A percentile compares a stretch with the other conserved stretches of the same genome.
These are phyloP conservation scores for Acidomyces sp. DNA, from an alignment of 495 filamentous ascomycete genomes.

Conservation along the genomic window DNA sequence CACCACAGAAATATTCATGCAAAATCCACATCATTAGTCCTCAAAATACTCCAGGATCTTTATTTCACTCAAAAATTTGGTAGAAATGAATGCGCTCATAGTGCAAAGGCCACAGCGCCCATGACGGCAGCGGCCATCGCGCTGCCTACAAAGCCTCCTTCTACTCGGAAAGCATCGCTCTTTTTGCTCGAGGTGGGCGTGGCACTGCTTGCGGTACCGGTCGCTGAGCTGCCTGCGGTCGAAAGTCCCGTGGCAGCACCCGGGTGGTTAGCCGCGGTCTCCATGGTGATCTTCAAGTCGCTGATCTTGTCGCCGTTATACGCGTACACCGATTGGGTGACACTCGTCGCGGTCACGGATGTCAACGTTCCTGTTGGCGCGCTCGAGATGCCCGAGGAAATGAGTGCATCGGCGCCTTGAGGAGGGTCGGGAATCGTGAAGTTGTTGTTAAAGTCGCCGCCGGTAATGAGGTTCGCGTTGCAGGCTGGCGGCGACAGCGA, in stretches of 20 bases:
- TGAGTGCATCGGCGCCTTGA: conserved; percentile 39
- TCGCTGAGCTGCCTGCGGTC: neutral
- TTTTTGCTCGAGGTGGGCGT: conserved; percentile 2
- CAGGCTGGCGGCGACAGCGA: conserved; percentile 45
- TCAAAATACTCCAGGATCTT: no score
- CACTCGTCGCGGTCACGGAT: conserved; percentile 38
- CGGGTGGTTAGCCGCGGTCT: conserved; percentile 40
- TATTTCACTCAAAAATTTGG: no score
- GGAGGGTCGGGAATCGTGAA: conserved; percentile 58
- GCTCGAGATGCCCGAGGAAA: conserved; percentile 43
- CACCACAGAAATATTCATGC: no score
- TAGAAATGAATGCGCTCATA: no score
- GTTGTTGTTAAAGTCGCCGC: conserved; percentile 51
- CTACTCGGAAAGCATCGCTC: neutral
- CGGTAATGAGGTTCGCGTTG: conserved; percentile 47
- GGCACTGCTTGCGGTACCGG: neutral
- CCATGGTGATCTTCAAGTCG: conserved; percentile 39
- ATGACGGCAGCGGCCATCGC: conserved; percentile 6
- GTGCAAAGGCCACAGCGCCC: conserved; percentile 8
- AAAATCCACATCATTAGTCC: no score
- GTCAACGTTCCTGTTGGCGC: conserved; percentile 46
- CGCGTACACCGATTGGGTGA: conserved; percentile 42
- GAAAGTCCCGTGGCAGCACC: conserved; percentile 4
- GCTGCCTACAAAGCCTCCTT: neutral
- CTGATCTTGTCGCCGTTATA: conserved; percentile 40